Evolutionary conservation across 1,284 basidiomycete genomes (phyloP), one percentile per base, ranked within the genome.

Genomic region (Puccinia triticina): DNA sequence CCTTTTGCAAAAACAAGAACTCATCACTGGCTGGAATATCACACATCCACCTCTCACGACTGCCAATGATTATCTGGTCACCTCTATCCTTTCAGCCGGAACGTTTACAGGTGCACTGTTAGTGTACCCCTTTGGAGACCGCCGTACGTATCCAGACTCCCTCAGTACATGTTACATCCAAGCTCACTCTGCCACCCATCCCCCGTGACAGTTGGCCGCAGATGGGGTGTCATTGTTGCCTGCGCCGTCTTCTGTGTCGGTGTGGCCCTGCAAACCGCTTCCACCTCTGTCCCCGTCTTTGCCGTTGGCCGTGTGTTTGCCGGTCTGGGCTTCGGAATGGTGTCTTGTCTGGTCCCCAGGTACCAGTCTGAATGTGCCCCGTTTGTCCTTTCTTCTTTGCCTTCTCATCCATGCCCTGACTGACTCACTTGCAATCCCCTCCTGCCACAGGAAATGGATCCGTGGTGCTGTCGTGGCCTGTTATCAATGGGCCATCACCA

Each of bases 401-500:
- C n/a, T 34, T 69, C 29, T n/a, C 48, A 7, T 7, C 26, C 21
- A 32, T 75, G 29, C 48, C 23, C 32, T n/a, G 21, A 71, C 23
- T 29, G 7, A 29, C 29, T 50, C 34, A 3, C 43, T 4, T 43
- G 12, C 40, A 43, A 14, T 10, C 32, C 32, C 18, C 48, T 55
- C 32, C 12, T 43, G 12, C 40, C 40, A 16, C 34, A 81, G 80
- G 53, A 84, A 85, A 72, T 86, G 86, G 86, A 85, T 86, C 83
- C 85, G 86, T 79, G 86, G 86, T 82, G 85, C 85, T 82, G 85
- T 87, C 29, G 86, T 86, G 59, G 84, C 85, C 55, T 84, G 84
- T 67, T 87, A 87, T 84, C 86, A 87, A 83, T 86, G 85, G 86
- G 84, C 84, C 50, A 87, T 87, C 83, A 87, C 86, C 61, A 86